Evolutionary conservation across 2,329 filamentous ascomycete species (phyloP).

Genomic region (Coniochaeta hoffmannii): DNA sequence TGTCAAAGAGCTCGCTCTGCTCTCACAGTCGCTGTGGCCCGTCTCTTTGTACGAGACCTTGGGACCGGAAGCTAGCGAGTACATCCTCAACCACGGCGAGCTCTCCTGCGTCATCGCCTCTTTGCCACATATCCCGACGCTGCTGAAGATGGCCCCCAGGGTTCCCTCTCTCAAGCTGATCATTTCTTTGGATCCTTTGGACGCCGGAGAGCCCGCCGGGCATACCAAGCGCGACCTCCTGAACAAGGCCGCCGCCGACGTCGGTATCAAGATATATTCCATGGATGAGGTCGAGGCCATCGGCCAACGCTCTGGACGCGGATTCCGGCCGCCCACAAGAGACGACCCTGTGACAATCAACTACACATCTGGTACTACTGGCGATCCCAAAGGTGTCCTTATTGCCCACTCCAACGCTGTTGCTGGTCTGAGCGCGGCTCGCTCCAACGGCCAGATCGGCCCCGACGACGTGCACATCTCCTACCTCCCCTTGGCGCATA

Average conservation of each 20-base stretch:
- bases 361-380: slow-evolving; percentile 83
- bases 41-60: slow-evolving; percentile 97
- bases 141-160: slow-evolving; percentile 72
- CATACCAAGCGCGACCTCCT: slow-evolving; percentile 75
- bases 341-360: slow-evolving; percentile 84
- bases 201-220: slow-evolving; percentile 68
- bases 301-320: slow-evolving; percentile 61
- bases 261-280: slow-evolving; percentile 72
- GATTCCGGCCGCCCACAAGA: slow-evolving; percentile 63
- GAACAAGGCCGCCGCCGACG: slow-evolving; percentile 63
- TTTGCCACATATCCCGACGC: slow-evolving; percentile 69
- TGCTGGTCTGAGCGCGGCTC: slow-evolving; percentile 57
- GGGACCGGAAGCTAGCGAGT: slow-evolving; percentile 84
- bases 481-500: slow-evolving; percentile 90
- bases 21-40: slow-evolving; percentile 80
- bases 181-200: slow-evolving; percentile 75
- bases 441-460: slow-evolving; percentile 44
- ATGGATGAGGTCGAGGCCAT: slow-evolving; percentile 76
- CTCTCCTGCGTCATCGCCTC: slow-evolving; percentile 71
- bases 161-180: slow-evolving; percentile 81
- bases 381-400: slow-evolving; percentile 74
- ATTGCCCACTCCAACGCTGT: slow-evolving; percentile 78
- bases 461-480: slow-evolving; percentile 63
- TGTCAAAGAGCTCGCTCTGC: slow-evolving; percentile 66
- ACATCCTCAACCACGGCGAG: slow-evolving; percentile 86